phyloP scores from a whole-genome alignment of 2,329 filamentous ascomycete genomes.

The Madurella fahalii region DNA sequence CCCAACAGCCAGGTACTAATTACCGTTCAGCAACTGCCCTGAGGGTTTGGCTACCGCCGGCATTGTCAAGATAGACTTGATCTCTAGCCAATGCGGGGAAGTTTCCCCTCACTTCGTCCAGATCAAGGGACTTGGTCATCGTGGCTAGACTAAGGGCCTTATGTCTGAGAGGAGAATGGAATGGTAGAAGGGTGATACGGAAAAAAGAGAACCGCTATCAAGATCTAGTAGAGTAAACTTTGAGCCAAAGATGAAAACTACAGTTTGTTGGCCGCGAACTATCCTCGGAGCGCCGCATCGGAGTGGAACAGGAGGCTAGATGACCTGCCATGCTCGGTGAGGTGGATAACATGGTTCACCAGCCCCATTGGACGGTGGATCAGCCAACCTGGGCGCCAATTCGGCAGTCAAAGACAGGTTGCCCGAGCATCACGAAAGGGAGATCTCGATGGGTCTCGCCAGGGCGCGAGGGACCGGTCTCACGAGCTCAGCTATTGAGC shows the following conservation, averaged over 20 bases:
- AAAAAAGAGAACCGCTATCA: too few species aligned
- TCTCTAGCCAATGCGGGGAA: conserved; percentile 63
- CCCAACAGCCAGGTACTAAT: conserved; percentile 4
- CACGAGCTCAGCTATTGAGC: too few species aligned
- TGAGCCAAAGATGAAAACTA: too few species aligned
- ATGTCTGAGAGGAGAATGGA: too few species aligned
- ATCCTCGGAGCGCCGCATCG: neutral
- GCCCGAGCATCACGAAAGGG: too few species aligned
- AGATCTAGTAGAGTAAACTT: too few species aligned
- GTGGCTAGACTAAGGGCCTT: neutral
- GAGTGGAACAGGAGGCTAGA: neutral
- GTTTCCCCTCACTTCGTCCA: conserved; percentile 50
- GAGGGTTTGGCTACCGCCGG: conserved; percentile 69
- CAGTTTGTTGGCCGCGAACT: neutral
- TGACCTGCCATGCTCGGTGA: neutral
- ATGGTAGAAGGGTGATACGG: too few species aligned
- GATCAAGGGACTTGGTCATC: conserved; percentile 39
- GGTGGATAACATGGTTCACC: neutral
- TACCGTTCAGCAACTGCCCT: conserved; percentile 63
- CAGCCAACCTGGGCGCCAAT: too few species aligned
- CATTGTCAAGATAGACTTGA: conserved; percentile 75
- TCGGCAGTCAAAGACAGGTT: too few species aligned
- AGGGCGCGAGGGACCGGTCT: too few species aligned
- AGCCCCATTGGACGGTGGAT: neutral
- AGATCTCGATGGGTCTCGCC: too few species aligned